Percentiles rank a stretch among this genome's conserved stretches.
Conservation (phyloP, 305 asterid species). For the Salvia sclarea region DNA sequence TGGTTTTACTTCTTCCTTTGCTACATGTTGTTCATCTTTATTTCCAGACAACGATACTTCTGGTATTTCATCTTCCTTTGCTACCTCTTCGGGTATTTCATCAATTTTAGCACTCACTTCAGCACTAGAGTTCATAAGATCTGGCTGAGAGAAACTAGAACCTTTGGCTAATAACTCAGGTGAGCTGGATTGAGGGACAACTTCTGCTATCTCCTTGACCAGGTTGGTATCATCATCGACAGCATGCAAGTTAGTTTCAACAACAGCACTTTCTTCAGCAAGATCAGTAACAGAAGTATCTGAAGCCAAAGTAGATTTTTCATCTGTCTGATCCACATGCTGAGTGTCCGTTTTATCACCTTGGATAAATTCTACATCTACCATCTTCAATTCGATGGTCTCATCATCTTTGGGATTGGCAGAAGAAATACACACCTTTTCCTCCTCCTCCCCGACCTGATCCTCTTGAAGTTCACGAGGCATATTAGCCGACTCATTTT, state of each 20-base stretch:
- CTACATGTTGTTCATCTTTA: too few species aligned
- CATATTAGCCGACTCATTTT: conserved; percentile 23
- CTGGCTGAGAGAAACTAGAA: conserved; percentile 38
- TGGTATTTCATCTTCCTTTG: conserved; percentile 33
- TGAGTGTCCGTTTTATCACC: conserved; percentile 29
- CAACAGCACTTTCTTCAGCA: conserved; percentile 28
- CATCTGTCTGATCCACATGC: conserved; percentile 42
- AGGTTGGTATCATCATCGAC: conserved; percentile 33
- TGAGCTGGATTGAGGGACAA: conserved; percentile 33
- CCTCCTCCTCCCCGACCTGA: conserved; percentile 31
- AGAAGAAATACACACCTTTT: conserved; percentile 30
- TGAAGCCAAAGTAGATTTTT: conserved; percentile 31
- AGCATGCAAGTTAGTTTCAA: conserved; percentile 30
- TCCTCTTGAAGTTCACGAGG: conserved; percentile 30
- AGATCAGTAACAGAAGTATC: conserved; percentile 34
- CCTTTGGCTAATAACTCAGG: conserved; percentile 35
- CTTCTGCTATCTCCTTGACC: conserved; percentile 36
- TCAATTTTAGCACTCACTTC: conserved; percentile 34
- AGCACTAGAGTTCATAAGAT: conserved; percentile 29
- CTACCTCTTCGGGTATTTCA: conserved; percentile 36
- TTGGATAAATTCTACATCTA: conserved; percentile 31
- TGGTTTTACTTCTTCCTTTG: conserved; percentile 34
- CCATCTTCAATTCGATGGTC: conserved; percentile 33
- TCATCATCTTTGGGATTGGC: conserved; percentile 34
- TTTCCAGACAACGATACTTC: too few species aligned